Base-by-base conservation (phyloP, 2,329 filamentous ascomycete genomes). In the Parastagonospora nodorum region DNA sequence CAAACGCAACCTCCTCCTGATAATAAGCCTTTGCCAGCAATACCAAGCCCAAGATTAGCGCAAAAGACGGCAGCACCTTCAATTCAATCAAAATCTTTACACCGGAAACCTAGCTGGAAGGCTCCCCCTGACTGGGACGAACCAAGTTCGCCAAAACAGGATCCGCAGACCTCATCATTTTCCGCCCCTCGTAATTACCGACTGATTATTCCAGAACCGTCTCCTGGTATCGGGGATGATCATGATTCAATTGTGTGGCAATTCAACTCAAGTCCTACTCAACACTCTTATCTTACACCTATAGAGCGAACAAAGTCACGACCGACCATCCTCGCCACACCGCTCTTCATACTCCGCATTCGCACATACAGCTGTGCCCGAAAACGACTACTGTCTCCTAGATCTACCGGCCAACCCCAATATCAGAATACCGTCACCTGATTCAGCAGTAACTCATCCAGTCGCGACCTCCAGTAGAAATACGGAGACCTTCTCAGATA, bases 191-290 rank as follows among this genome's bases (percentile, higher is more conserved):
- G 63, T 27, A 53, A 42, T 9, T 69, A 64, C 37, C 66, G 59
- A 30, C 65, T 64, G 33, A 51, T 71, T 6, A 50, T 72, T 14
- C 67, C 68, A 35, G 69, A 71, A n/a, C 59, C 68, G 31, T 68
- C 61, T 33, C 60, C 66, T 19, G 58, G 61, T 35, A 2, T 48
- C 7, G 27, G 43, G 15, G 60, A 64, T 15, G 55, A 50, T 44
- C 32, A 48, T 6, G 53, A 64, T 16, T 8, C 58, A 33, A 39
- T n/a, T 28, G 37, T 56, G 4, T 57, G 53, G 48, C 48, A 55
- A 19, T 28, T 47, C 15, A 45, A 35, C 10, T 24, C 53, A 1
- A 45, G 32, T 3, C 14, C 48, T 32, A 40, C 55, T 4, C 57
- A 56, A n/a, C 42, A 52, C 35, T 45, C 55, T 32, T 51, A 43